These are phyloP conservation scores for Spongiforma sp. DNA, from an alignment of 1,284 basidiomycete species.

Conservation along the genomic window DNA sequence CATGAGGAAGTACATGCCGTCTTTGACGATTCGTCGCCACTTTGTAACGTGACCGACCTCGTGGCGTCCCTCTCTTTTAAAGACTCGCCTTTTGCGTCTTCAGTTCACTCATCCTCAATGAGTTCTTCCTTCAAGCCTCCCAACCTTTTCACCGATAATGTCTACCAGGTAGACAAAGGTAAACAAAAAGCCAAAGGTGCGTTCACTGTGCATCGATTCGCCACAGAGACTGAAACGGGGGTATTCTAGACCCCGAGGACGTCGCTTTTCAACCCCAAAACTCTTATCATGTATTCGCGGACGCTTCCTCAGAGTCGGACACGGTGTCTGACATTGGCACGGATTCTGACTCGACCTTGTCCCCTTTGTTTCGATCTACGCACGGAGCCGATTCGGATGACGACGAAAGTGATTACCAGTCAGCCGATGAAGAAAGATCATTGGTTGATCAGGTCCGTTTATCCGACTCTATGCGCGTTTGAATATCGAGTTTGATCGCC, in stretches of 20 bases:
- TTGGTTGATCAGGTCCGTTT: conserved; percentile 19
- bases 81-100: no score
- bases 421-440: conserved; percentile 13
- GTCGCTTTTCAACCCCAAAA: not conserved
- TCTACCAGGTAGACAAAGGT: conserved; percentile 24
- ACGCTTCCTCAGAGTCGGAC: conserved; percentile 15
- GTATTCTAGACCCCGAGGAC: conserved; percentile 15
- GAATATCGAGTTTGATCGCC: not conserved
- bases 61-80: no score
- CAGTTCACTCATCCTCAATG: no score
- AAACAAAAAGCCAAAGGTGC: conserved; percentile 29
- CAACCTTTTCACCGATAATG: conserved; percentile 16
- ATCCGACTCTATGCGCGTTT: not conserved
- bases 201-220: not conserved
- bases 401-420: conserved; percentile 26
- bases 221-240: not conserved
- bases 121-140: conserved; percentile 15
- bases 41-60: conserved; percentile 7
- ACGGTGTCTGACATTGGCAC: not conserved
- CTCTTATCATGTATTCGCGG: not conserved
- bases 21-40: conserved; percentile 17
- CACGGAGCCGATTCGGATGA: conserved; percentile 3
- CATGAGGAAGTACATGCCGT: no score
- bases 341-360: conserved; percentile 11
- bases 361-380: not conserved